A percentile compares a stretch with the other conserved stretches of the same genome.
These are phyloP conservation scores for Vaccinium vitisidaea DNA, from an alignment of 148 eudicot genomes.

Conservation along the genomic window DNA sequence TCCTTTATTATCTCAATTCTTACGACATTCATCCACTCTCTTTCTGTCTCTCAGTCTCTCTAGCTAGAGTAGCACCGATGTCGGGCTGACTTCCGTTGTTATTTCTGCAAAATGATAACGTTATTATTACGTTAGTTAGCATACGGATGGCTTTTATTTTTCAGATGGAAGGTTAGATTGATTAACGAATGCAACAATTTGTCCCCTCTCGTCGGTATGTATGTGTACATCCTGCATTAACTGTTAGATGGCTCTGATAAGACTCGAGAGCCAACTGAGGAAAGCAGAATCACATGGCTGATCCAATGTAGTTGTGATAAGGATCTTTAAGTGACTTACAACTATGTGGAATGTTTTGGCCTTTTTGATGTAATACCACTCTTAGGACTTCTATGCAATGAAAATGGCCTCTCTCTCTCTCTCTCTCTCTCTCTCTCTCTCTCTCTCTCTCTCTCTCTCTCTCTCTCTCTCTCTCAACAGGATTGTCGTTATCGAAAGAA, in stretches of 20 bases:
- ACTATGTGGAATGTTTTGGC: neutral
- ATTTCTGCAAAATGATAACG: neutral
- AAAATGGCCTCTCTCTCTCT: neutral
- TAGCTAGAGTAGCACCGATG: neutral
- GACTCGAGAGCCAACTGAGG: neutral
- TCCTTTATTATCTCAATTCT: neutral
- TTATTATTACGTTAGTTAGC: neutral
- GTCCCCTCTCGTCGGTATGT: neutral
- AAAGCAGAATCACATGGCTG: neutral
- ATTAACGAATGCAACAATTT: neutral
- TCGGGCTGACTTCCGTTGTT: neutral
- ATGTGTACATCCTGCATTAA: neutral
- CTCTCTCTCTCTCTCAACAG: too few relatives aligned
- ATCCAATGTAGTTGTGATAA: neutral
- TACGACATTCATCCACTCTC: neutral
- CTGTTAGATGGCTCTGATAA: neutral
- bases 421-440: neutral
- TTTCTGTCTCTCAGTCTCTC: neutral
- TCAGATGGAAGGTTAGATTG: neutral
- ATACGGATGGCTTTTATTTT: neutral
- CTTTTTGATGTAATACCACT: neutral
- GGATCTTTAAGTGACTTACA: neutral
- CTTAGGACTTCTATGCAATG: neutral
- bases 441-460: too few relatives aligned
- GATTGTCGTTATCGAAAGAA: neutral